Evolutionary conservation across 2,329 filamentous ascomycete species (phyloP), one percentile per base, ranked within the genome.

Genomic region (Blumeria graminis): DNA sequence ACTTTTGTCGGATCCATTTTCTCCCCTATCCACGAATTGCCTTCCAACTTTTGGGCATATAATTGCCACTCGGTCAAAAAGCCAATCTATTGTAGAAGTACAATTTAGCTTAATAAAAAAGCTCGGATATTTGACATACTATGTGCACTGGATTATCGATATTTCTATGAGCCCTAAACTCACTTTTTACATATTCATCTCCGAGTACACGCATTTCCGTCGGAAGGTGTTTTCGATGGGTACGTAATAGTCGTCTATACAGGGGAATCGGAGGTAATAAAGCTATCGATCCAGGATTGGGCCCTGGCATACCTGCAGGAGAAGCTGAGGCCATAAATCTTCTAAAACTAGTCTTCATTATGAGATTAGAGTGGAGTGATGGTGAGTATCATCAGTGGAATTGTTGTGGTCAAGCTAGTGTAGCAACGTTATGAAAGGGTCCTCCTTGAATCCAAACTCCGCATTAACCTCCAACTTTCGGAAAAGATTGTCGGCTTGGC

Each of bases 1-100:
- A 96, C 73, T 69, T 94, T 94, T 0, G 71, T 73, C 62, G 79
- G 78, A 61, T 96, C 90, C 67, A 96, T 75, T 67, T 82, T 90
- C 60, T 86, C 86, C 1, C 83, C 90, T 58, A 77, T 74, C 92
- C 92, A 96, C 0, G 75, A 69, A 56, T 94, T 83, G 0, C 89
- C 90, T 66, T 96, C 90, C 14, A 98, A 71, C 66, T 87, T 82
- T 67, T 98, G 90, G 1, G 88, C 89, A 66, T 96, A 98, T 55
- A 86, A 71, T 69, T 98, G 92, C 90, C 90, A 98, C 69, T 96
- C 89, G 0, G 86, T 90, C 62, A 98, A 74, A 68, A 98, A 98
- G 1, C 90, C 92, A 63, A 96, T 87, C 87, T 94, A 61, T 28
- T 28, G 22, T 28, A 28, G 22, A 4, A 28, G 22, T 28, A 28